Evolutionary conservation across 1,284 basidiomycete genomes (phyloP), one percentile per base, ranked within the genome.

Genomic region (Puccinia hordei): DNA sequence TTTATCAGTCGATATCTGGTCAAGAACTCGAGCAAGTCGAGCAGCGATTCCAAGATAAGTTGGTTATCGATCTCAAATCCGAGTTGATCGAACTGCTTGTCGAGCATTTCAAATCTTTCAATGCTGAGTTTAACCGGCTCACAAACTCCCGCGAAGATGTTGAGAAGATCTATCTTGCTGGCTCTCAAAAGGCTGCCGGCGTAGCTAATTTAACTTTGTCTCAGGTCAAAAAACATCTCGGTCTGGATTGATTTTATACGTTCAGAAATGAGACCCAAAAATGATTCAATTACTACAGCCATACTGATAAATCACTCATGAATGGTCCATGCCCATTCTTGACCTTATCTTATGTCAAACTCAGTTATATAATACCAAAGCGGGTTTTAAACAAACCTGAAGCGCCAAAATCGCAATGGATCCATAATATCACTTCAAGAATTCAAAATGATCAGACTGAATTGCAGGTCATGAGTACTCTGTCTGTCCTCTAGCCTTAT

Each of bases 11-110:
- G 88, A 82, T 83, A 82, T 89, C 88, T 0, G 88, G 88, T 27
- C 87, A 88, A 72, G 85, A 89, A 19, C 87, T 89, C 2, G 84
- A 86, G 0, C 84, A 86, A 0, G 87, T 91, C 22, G 89, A 90
- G 13, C 81, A 82, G 27, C 73, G 83, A 19, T 92, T 91, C 82
- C 86, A 86, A 71, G 87, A 87, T 73, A 89, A 90, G 84, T 89
- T 89, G 3, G 92, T 92, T 80, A 90, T 89, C 0, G 85, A 89
- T 30, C 86, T 97, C 81, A 98, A 98, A 86, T 86, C 84, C 0
- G 90, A 91, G 55, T 90, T 94, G 1, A 88, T 88, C 0, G 92
- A 93, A 3, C 91, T 90, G 0, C 87, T 97, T 0, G 90, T 92
- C 59, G 90, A 90, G 82, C 85, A 90, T 66, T 84, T 97, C n/a